Conservation (phyloP, 2,329 filamentous ascomycete species). For the Mycosphaerelloides madeirae region DNA sequence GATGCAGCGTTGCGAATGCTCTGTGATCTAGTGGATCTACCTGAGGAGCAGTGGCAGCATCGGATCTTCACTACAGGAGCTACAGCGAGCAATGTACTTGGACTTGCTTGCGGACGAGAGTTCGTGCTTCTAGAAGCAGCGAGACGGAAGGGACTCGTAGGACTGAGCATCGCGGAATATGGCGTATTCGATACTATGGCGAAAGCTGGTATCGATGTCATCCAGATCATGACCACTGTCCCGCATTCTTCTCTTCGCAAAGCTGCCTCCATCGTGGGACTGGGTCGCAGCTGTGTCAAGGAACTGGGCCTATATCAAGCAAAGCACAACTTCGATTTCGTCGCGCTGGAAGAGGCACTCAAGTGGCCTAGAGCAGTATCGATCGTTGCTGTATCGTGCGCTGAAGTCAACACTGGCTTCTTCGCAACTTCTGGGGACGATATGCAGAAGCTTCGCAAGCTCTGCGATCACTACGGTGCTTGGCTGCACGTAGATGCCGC, state of each 20-base stretch:
- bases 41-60: conserved; percentile 58
- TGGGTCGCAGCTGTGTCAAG: conserved; percentile 66
- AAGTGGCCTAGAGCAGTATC: conserved; percentile 49
- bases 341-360: conserved; percentile 58
- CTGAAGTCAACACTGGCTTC: conserved; percentile 84
- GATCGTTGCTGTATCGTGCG: conserved; percentile 75
- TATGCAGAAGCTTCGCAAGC: conserved; percentile 56
- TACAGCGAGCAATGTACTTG: conserved; percentile 61
- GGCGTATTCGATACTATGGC: conserved; percentile 65
- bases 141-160: conserved; percentile 20
- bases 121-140: conserved; percentile 50
- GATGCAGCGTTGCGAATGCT: conserved; percentile 66
- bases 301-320: conserved; percentile 52
- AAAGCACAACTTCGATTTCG: conserved; percentile 67
- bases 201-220: conserved; percentile 57
- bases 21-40: conserved; percentile 60
- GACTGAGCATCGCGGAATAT: conserved; percentile 57
- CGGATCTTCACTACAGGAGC: conserved; percentile 74
- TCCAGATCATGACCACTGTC: conserved; percentile 75
- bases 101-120: conserved; percentile 68
- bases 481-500: conserved; percentile 94
- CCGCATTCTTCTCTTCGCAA: conserved; percentile 82
- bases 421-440: conserved; percentile 64
- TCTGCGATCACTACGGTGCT: conserved; percentile 68
- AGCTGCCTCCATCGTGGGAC: conserved; percentile 73